Evolutionary conservation across 2,329 filamentous ascomycete genomes (phyloP).

Genomic region (Penicillium thymicola): DNA sequence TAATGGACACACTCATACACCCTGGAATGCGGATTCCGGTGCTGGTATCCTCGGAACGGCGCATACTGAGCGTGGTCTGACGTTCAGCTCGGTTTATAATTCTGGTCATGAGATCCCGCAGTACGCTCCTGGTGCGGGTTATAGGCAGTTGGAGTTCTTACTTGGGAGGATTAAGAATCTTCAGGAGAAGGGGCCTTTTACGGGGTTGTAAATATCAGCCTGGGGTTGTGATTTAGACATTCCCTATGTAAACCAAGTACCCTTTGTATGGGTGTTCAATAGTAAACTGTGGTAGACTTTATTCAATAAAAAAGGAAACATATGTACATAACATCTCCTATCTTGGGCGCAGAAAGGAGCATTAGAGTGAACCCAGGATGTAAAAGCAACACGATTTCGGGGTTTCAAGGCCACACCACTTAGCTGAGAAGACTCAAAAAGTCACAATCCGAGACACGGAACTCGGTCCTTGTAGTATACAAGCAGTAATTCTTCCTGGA

Average conservation of each 20-base stretch:
- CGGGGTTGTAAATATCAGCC: conserved; percentile 1
- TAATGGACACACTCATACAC: conserved; percentile 46
- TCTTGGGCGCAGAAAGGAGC: no score
- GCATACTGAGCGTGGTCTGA: conserved; percentile 72
- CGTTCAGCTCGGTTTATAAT: conserved; percentile 62
- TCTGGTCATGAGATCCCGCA: conserved; percentile 63
- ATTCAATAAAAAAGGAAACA: no score
- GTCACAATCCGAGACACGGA: background rate
- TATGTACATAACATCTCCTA: no score
- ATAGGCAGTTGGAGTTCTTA: conserved; percentile 71
- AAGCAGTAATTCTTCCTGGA: background rate
- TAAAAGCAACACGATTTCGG: no score
- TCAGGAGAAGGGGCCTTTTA: conserved; percentile 15
- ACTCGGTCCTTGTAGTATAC: background rate
- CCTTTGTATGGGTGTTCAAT: background rate
- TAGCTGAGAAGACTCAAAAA: background rate
- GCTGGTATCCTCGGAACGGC: conserved; percentile 67
- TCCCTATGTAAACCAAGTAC: background rate
- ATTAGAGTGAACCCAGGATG: no score
- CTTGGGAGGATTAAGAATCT: conserved; percentile 65
- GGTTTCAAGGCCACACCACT: background rate
- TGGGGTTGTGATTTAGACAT: background rate
- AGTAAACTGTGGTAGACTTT: no score
- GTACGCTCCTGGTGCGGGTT: conserved; percentile 66
- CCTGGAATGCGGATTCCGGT: conserved; percentile 45